Base-by-base conservation (phyloP, 139 green algal genomes). In the Tetraselmis chui region DNA sequence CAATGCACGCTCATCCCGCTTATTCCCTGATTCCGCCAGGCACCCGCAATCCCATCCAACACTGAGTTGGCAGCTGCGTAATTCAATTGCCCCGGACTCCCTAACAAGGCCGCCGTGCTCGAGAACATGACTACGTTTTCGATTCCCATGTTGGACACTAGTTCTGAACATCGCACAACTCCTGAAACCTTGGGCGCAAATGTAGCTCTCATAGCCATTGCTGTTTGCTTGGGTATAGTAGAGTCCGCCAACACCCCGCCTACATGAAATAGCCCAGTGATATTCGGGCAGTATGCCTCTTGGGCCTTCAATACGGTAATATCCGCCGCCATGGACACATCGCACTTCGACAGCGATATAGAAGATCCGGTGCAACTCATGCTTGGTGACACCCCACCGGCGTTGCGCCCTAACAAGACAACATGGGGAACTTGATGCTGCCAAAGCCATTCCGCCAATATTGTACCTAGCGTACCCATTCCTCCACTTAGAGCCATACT, bases 401-500 rank as follows among this genome's bases (percentile, higher is more conserved):
- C 45, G 18, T 67, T 75, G 77, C 85, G 85, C 26, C 84, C 81
- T 2, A 87, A 67, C 32, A 87, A 76, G n/a, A 80, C 0, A 0
- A 79, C 0, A 0, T 29, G 27, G 5, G 80, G 1, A 11, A 25
- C 31, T 27, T 31, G 27, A 1, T 79, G 76, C 27, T 84, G 32
- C 18, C 87, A 84, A 30, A 96, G 86, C 92, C 92, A 96, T 0
- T 31, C 29, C 2, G 88, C 83, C 2, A 92, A 84, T 0, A 96
- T 82, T 5, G 79, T 82, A 1, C 93, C 93, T 0, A 97, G 87
- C 1, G 87, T 91, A 32, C 93, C 93, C 27, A 92, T 93, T 1
- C 93, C 93, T 27, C 93, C 93, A 2, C 92, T 89, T 0, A 97
- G 82, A 0, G 92, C 1, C 23, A 93, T 86, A 0, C 25, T 79